These are phyloP conservation scores for Xylaria sp. DNA, from an alignment of 2,329 filamentous ascomycete species.

Conservation along the genomic window DNA sequence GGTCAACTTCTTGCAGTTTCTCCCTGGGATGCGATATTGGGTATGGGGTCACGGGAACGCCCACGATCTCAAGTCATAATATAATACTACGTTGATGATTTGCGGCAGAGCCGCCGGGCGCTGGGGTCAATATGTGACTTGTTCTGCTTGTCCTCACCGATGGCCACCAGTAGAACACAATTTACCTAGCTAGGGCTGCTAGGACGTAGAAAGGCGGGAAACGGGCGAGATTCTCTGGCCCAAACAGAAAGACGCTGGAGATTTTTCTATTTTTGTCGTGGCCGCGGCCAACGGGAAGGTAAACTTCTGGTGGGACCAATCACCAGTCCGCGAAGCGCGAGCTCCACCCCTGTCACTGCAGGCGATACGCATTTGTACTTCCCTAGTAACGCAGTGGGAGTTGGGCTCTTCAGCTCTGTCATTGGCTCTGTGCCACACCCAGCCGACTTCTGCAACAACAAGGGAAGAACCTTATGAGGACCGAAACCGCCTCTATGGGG, in stretches of 20 bases:
- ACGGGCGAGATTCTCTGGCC: slow-evolving; percentile 23
- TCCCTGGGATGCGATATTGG: slow-evolving; percentile 5
- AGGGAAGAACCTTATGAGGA: slow-evolving; percentile 19
- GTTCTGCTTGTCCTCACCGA: slow-evolving; percentile 11
- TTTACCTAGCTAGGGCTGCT: too few relatives aligned
- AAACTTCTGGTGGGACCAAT: slow-evolving; percentile 31
- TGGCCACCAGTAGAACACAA: slow-evolving; percentile 8
- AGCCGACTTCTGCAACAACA: slow-evolving; percentile 8
- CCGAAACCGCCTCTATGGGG: too few relatives aligned
- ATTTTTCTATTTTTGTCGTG: slow-evolving; percentile 33
- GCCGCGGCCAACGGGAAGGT: slow-evolving; percentile 23
- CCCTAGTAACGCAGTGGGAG: too few relatives aligned
- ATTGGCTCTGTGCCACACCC: slow-evolving; percentile 29
- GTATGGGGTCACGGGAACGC: too few relatives aligned
- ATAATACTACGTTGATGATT: background rate
- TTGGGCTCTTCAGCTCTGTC: slow-evolving; percentile 18
- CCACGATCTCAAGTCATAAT: background rate
- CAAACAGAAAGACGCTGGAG: slow-evolving; percentile 19
- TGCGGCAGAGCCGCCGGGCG: slow-evolving; percentile 18
- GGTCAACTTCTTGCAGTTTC: slow-evolving; percentile 14
- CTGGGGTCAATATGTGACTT: slow-evolving; percentile 5
- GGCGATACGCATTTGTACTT: slow-evolving; percentile 25
- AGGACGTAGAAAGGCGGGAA: slow-evolving; percentile 4
- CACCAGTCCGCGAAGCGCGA: slow-evolving; percentile 17
- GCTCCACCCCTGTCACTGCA: slow-evolving; percentile 18